Conservation (phyloP, 106 monocot genomes). For the Narthecium ossifragum region DNA sequence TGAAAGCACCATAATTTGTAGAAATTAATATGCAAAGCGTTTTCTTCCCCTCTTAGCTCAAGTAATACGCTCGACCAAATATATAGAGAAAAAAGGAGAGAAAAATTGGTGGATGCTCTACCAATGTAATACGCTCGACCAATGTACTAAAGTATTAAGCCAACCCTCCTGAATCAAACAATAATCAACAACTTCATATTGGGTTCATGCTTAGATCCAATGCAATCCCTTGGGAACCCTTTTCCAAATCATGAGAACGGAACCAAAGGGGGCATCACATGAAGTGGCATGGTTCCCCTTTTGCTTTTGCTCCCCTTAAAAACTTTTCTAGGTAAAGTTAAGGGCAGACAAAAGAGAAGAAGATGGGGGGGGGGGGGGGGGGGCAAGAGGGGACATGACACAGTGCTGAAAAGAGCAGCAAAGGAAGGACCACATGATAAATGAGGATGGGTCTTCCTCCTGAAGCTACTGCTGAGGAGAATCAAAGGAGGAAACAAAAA, state of each 20-base stretch:
- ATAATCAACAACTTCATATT: too few relatives aligned
- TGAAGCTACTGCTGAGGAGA: neutral
- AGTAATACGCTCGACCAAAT: too few relatives aligned
- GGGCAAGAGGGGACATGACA: neutral
- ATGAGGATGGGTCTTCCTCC: neutral
- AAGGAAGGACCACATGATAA: conserved; percentile 3
- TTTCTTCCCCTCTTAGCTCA: too few relatives aligned
- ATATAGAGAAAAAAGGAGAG: too few relatives aligned
- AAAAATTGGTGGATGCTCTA: too few relatives aligned
- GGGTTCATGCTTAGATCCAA: too few relatives aligned
- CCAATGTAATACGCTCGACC: too few relatives aligned
- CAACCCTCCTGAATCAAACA: too few relatives aligned
- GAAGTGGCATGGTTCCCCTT: neutral
- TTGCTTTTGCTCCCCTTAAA: neutral
- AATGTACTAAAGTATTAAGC: too few relatives aligned
- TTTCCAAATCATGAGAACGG: neutral
- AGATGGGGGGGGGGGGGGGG: neutral
- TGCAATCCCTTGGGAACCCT: too few relatives aligned
- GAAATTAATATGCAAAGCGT: too few relatives aligned
- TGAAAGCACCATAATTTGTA: too few relatives aligned
- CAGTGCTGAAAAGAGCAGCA: neutral
- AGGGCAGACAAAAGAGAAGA: neutral
- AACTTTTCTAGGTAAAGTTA: neutral
- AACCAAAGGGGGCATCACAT: neutral
- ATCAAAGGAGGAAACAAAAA: neutral